Percentiles rank a stretch among this genome's conserved stretches.
Evolutionary conservation across 2,329 filamentous ascomycete species (phyloP).

Genomic region (Blastomyces emzantsi): DNA sequence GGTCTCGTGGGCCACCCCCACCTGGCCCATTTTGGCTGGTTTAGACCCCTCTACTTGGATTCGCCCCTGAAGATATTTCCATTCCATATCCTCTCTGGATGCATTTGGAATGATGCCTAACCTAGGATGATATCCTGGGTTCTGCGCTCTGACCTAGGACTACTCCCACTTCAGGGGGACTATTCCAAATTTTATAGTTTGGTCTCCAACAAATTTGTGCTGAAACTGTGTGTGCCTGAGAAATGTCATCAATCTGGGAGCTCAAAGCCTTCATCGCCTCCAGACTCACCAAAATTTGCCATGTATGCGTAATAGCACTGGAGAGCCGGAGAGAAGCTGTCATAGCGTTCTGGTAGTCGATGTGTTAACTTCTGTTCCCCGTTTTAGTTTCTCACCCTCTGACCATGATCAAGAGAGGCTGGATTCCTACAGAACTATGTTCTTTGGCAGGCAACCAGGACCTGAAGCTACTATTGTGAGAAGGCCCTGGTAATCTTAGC

Average conservation of each 20-base stretch:
- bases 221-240: conserved; percentile 3
- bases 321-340: not conserved
- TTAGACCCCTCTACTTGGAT: not conserved
- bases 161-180: not conserved
- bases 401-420: not conserved
- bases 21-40: not conserved
- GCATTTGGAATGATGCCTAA: not conserved
- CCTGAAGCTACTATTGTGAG: not conserved
- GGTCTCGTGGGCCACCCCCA: not conserved
- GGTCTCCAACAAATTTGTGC: not conserved
- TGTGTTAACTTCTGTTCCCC: not conserved
- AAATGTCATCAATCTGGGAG: not conserved
- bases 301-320: not conserved
- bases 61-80: not conserved
- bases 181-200: not conserved
- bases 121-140: not conserved
- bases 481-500: conserved; percentile 1
- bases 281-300: not conserved
- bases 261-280: not conserved
- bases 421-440: not conserved
- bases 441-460: not conserved
- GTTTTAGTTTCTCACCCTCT: not conserved
- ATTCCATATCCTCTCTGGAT: not conserved
- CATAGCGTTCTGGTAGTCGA: not conserved
- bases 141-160: not conserved